These are phyloP conservation scores for Globisporangium acanthophoron DNA, from an alignment of 352 stramenopile species.

Conservation along the genomic window DNA sequence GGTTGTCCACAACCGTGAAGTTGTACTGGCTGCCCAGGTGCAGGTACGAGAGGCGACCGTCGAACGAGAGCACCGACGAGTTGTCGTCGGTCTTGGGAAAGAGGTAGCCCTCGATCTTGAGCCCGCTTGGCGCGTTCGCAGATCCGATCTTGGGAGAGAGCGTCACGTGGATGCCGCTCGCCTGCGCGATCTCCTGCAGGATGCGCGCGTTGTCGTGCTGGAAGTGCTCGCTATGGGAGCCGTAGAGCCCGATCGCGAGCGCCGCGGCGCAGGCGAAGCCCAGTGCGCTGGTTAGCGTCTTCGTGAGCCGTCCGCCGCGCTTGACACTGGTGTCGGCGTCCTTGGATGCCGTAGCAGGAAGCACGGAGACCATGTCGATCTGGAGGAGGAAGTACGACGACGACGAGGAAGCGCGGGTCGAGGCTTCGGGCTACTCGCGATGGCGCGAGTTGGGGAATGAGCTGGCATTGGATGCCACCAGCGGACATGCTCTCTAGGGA, in stretches of 20 bases:
- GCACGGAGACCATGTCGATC: conserved; percentile 4
- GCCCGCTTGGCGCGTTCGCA: conserved; percentile 5
- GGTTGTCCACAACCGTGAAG: conserved; percentile 24
- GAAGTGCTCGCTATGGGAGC: conserved; percentile 15
- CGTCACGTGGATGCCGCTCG: conserved; percentile 24
- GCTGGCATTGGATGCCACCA: neutral
- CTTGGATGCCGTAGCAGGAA: neutral
- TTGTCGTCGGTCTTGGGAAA: conserved; percentile 13
- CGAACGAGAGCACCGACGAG: conserved; percentile 13
- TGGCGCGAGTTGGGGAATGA: conserved; percentile 8
- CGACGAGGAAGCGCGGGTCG: neutral
- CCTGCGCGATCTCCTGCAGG: conserved; percentile 18
- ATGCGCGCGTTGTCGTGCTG: conserved; percentile 19
- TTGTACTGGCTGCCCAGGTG: conserved; percentile 22
- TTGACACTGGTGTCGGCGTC: neutral
- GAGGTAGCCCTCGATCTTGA: conserved; percentile 16
- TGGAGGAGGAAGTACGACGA: neutral
- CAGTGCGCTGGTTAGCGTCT: conserved; percentile 4
- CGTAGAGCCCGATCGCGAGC: conserved; percentile 17
- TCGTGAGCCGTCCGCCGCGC: conserved; percentile 7
- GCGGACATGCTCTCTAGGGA: neutral
- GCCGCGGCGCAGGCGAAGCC: conserved; percentile 4
- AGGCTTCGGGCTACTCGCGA: neutral
- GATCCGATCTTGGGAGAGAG: conserved; percentile 12
- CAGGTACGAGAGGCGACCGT: conserved; percentile 23